These are phyloP conservation scores for Psidium friedrichsthalianum DNA, from an alignment of 345 rosid species.

Conservation along the genomic window DNA sequence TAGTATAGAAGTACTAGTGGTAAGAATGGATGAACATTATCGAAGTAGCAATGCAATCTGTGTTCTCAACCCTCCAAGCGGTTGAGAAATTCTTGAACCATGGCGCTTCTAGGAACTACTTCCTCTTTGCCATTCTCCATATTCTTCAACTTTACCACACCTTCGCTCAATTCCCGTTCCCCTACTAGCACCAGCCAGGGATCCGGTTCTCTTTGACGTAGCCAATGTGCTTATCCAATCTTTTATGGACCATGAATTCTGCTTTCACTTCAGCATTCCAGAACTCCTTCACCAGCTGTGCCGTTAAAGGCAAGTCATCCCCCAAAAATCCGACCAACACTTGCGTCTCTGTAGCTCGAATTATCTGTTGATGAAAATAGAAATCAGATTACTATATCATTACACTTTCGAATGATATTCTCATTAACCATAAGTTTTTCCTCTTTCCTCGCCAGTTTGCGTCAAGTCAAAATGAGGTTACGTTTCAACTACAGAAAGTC, in stretches of 20 bases:
- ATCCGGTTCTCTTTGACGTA: constrained; percentile 34
- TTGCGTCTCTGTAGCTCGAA: constrained; percentile 63
- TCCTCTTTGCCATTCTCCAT: constrained; percentile 37
- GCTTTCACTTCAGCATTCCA: constrained; percentile 61
- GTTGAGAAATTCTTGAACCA: constrained; percentile 35
- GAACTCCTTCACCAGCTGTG: constrained; percentile 54
- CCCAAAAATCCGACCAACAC: constrained; percentile 56
- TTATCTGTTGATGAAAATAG: constrained; percentile 18
- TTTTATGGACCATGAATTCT: constrained; percentile 52
- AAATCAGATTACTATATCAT: not conserved
- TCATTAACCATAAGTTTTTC: not conserved
- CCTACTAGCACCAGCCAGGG: constrained; percentile 66
- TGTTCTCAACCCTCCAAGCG: constrained; percentile 1
- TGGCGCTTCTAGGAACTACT: constrained; percentile 24
- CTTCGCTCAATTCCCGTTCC: constrained; percentile 44
- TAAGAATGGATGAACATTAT: not conserved
- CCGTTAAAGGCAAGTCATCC: constrained; percentile 38
- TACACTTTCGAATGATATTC: not conserved
- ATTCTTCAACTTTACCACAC: constrained; percentile 52
- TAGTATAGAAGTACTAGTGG: not conserved
- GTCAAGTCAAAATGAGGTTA: not conserved
- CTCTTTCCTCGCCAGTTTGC: not conserved
- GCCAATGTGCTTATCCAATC: constrained; percentile 45
- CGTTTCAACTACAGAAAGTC: not conserved
- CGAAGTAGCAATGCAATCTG: not conserved